Percentiles rank a stretch among this genome's conserved stretches.
Conservation (phyloP, 495 filamentous ascomycete species). For the Rhypophila decipiens region DNA sequence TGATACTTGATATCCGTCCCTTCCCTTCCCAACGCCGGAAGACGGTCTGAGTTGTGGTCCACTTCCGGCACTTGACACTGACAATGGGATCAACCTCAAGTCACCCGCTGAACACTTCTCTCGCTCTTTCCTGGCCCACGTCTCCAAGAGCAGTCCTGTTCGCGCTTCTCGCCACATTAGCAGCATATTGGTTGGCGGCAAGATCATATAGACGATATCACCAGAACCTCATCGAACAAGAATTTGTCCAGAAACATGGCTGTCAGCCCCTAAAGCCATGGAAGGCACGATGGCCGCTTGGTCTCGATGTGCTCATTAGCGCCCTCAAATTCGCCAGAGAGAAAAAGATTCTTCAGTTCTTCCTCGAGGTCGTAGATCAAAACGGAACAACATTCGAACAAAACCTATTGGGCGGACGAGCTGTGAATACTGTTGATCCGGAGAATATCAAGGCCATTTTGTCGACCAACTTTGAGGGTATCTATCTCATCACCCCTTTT, state of each 20-base stretch:
- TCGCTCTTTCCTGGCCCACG: neutral
- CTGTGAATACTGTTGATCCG: constrained; percentile 28
- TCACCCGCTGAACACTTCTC: neutral
- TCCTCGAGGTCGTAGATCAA: constrained; percentile 26
- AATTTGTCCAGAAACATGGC: constrained; percentile 3
- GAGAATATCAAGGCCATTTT: constrained; percentile 31
- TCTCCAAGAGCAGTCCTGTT: neutral
- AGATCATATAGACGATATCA: neutral
- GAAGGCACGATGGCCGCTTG: constrained; percentile 33
- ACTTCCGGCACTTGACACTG: too few relatives aligned
- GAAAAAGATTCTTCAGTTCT: constrained; percentile 28
- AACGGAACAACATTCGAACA: constrained; percentile 25
- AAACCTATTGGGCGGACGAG: constrained; percentile 26
- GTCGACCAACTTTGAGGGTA: constrained; percentile 34
- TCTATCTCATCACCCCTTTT: too few relatives aligned
- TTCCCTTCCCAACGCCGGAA: too few relatives aligned
- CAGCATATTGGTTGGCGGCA: neutral
- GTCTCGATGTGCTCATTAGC: constrained; percentile 33
- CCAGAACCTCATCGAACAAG: neutral
- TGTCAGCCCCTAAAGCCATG: constrained; percentile 29
- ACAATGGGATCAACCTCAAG: too few relatives aligned
- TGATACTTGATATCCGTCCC: too few relatives aligned
- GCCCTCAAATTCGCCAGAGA: constrained; percentile 28
- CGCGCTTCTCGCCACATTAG: neutral
- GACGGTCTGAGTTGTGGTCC: too few relatives aligned